Evolutionary conservation across 2,329 filamentous ascomycete species (phyloP).

Genomic region (Incumbomyces lentus): DNA sequence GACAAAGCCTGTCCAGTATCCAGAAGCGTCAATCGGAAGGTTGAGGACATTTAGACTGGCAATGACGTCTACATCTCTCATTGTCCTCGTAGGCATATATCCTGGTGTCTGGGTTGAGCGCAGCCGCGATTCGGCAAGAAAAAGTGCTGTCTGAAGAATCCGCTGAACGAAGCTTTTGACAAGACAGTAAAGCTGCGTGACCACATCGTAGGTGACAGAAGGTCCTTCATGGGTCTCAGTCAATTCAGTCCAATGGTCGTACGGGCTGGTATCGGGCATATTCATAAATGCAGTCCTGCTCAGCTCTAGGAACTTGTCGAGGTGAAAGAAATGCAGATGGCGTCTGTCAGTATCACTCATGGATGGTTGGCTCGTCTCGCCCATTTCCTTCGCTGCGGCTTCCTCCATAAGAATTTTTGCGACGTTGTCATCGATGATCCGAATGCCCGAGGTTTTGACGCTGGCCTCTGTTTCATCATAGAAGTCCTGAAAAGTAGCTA

Average conservation of each 20-base stretch:
- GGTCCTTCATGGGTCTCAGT: slow-evolving; percentile 47
- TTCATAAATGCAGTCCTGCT: slow-evolving; percentile 70
- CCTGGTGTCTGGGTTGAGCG: slow-evolving; percentile 36
- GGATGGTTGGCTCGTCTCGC: slow-evolving; percentile 4
- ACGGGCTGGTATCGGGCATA: slow-evolving; percentile 39
- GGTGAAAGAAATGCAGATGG: slow-evolving; percentile 43
- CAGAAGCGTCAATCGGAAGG: slow-evolving; percentile 35
- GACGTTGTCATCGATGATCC: slow-evolving; percentile 47
- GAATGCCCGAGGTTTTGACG: slow-evolving; percentile 33
- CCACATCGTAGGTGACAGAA: slow-evolving; percentile 61
- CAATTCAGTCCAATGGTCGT: slow-evolving; percentile 58
- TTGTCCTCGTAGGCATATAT: slow-evolving; percentile 24
- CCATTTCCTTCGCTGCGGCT: slow-evolving; percentile 24
- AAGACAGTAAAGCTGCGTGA: slow-evolving; percentile 66
- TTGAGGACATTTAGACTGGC: slow-evolving; percentile 46
- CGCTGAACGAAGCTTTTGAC: slow-evolving; percentile 57
- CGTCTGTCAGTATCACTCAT: slow-evolving; percentile 19
- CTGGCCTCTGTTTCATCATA: slow-evolving; percentile 54
- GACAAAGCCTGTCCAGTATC: slow-evolving; percentile 44
- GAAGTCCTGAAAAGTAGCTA: slow-evolving; percentile 54
- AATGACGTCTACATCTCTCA: slow-evolving; percentile 41
- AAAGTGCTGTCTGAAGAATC: slow-evolving; percentile 58
- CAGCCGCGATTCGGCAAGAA: slow-evolving; percentile 60
- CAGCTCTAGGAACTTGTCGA: slow-evolving; percentile 52
- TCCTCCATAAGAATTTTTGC: slow-evolving; percentile 26